Evolutionary conservation across 805 yeast species (phyloP).

Genomic region (Lipomyces sp.): DNA sequence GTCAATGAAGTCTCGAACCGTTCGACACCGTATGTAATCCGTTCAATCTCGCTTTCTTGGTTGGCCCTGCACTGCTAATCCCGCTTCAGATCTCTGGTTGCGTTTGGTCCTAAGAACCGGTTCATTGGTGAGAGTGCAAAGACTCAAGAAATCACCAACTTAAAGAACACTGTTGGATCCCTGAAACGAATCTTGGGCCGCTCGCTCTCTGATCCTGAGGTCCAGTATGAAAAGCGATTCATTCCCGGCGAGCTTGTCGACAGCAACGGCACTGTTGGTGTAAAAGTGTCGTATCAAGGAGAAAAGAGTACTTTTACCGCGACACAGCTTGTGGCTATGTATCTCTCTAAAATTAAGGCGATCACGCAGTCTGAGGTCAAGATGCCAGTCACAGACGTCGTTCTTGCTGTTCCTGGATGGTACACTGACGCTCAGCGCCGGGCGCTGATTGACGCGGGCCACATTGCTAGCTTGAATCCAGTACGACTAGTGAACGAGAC

Average conservation of each 20-base stretch:
- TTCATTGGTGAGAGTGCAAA: conserved; percentile 94
- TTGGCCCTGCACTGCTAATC: background rate
- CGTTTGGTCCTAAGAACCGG: conserved; percentile 88
- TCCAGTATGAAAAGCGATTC: conserved; percentile 71
- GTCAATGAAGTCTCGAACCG: conserved; percentile 99
- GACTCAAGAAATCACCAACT: conserved; percentile 93
- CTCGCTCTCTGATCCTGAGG: conserved; percentile 72
- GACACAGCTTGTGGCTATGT: conserved; percentile 93
- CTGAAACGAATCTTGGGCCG: conserved; percentile 91
- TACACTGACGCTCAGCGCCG: conserved; percentile 96
- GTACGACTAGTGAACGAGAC: conserved; percentile 97
- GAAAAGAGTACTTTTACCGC: conserved; percentile 79
- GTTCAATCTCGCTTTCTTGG: background rate
- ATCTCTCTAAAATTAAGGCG: conserved; percentile 84
- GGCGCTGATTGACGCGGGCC: conserved; percentile 92
- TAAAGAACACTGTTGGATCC: conserved; percentile 95
- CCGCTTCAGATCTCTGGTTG: conserved; percentile 61
- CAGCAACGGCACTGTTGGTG: conserved; percentile 70
- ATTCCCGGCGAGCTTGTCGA: conserved; percentile 74
- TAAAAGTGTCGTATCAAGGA: conserved; percentile 83
- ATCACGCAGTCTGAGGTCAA: conserved; percentile 82
- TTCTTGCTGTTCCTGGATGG: conserved; percentile 96
- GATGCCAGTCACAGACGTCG: conserved; percentile 80
- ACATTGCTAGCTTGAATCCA: conserved; percentile 95
- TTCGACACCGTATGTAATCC: conserved; percentile 71